phyloP scores from a whole-genome alignment of 164 flowering plant genomes.

The Aristolochia contorta region DNA sequence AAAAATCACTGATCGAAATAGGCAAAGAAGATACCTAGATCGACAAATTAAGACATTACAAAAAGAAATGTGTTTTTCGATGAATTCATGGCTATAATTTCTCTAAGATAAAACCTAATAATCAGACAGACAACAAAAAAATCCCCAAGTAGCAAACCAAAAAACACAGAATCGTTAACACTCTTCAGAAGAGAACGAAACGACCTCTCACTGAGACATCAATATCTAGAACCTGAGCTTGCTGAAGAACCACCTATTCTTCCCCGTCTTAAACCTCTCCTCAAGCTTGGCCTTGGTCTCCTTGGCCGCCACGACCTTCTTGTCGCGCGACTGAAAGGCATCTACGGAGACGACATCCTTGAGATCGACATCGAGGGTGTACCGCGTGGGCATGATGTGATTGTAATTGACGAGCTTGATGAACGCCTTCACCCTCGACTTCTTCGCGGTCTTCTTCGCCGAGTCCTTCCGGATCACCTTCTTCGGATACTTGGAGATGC shows the following conservation, averaged over 20 bases:
- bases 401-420: constrained; percentile 24
- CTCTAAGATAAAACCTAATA: too few species aligned
- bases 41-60: too few species aligned
- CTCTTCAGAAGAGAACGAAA: background rate
- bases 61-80: too few species aligned
- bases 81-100: too few species aligned
- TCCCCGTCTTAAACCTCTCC: constrained; percentile 29
- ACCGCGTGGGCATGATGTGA: constrained; percentile 47
- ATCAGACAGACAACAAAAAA: too few species aligned
- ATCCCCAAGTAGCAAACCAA: too few species aligned
- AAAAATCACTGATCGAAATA: too few species aligned
- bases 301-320: constrained; percentile 22
- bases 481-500: constrained; percentile 31
- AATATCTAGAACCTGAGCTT: constrained; percentile 21
- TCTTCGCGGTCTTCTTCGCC: constrained; percentile 30
- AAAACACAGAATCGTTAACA: too few species aligned
- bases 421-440: constrained; percentile 24
- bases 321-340: constrained; percentile 13
- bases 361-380: constrained; percentile 48
- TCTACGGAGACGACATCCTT: constrained; percentile 28
- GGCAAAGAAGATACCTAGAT: too few species aligned
- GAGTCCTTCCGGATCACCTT: constrained; percentile 35
- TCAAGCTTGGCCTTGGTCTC: constrained; percentile 21
- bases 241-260: constrained; percentile 32
- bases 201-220: background rate